Evolutionary conservation across 441 rosid species (phyloP).

Genomic region (Eutrema salsugineum): DNA sequence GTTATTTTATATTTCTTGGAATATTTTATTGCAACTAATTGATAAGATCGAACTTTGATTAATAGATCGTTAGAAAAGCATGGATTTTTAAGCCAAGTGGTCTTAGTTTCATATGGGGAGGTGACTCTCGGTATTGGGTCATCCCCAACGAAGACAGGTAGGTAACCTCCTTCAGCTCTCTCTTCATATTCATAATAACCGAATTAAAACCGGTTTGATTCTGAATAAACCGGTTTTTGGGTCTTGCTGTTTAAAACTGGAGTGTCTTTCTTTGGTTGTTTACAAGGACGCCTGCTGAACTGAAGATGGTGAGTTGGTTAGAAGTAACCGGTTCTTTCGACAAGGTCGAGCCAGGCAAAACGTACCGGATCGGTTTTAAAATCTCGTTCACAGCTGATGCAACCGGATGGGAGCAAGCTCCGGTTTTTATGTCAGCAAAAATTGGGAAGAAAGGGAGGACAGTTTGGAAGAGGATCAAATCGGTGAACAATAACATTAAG

Average conservation of each 20-base stretch:
- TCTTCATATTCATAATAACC: not conserved
- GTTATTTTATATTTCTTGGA: not conserved
- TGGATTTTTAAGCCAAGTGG: conserved; percentile 28
- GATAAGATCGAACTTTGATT: not conserved
- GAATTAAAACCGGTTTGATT: not conserved
- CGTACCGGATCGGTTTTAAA: conserved; percentile 34
- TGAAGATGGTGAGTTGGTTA: conserved; percentile 56
- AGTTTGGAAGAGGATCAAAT: conserved; percentile 28
- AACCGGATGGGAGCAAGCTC: conserved; percentile 45
- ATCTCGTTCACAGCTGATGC: conserved; percentile 36
- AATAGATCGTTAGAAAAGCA: conserved; percentile 16
- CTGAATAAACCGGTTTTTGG: not conserved
- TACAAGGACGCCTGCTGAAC: conserved; percentile 28
- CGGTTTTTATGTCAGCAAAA: conserved; percentile 54
- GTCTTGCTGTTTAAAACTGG: not conserved
- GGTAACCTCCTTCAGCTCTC: conserved; percentile 3
- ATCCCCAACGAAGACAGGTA: conserved; percentile 27
- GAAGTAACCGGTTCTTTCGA: conserved; percentile 38
- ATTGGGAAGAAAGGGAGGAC: conserved; percentile 44
- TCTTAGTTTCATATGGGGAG: conserved; percentile 25
- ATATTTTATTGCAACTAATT: not conserved
- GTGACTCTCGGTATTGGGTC: conserved; percentile 28
- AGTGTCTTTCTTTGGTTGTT: not conserved
- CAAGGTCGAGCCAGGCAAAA: not conserved
- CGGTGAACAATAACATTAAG: conserved; percentile 3